phyloP scores from a whole-genome alignment of 768 basidiomycete genomes.

The Daedaleopsis nitida region DNA sequence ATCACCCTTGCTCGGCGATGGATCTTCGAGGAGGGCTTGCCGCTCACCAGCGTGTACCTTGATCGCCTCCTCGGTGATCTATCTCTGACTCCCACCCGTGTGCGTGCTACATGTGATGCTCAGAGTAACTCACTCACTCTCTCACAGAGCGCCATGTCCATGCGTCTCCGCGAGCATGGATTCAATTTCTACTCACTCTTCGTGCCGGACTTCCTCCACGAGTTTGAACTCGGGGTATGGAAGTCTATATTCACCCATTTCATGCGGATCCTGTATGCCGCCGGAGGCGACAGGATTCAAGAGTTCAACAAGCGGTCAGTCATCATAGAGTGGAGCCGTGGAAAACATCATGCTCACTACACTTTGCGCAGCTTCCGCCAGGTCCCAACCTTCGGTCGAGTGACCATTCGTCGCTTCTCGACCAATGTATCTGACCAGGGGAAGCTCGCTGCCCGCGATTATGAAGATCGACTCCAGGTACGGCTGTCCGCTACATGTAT shows the following conservation, averaged over 20 bases:
- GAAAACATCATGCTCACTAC: too few species aligned
- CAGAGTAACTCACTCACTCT: not conserved
- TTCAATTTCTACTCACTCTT: slow-evolving; percentile 32
- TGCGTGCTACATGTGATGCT: not conserved
- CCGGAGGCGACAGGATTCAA: not conserved
- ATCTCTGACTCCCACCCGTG: slow-evolving; percentile 22
- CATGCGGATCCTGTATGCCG: slow-evolving; percentile 22
- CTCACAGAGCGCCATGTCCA: slow-evolving; percentile 37
- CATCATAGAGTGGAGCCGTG: too few species aligned
- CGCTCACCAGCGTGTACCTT: slow-evolving; percentile 10
- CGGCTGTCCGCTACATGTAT: too few species aligned
- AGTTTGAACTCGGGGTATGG: slow-evolving; percentile 38
- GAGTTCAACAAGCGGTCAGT: slow-evolving; percentile 20
- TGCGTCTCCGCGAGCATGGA: slow-evolving; percentile 16
- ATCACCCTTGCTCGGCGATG: slow-evolving; percentile 15
- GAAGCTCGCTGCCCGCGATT: slow-evolving; percentile 31
- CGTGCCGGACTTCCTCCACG: slow-evolving; percentile 34
- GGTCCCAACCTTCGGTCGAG: slow-evolving; percentile 24
- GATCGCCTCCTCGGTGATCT: slow-evolving; percentile 11
- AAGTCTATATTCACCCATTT: slow-evolving; percentile 32
- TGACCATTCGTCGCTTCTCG: slow-evolving; percentile 26
- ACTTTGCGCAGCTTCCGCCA: slow-evolving; percentile 13
- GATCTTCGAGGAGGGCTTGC: slow-evolving; percentile 20
- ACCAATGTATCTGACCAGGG: slow-evolving; percentile 27
- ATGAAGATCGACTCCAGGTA: slow-evolving; percentile 31